Evolutionary conservation across 1,284 basidiomycete species (phyloP).

Genomic region (Apiotrichum gamsii): DNA sequence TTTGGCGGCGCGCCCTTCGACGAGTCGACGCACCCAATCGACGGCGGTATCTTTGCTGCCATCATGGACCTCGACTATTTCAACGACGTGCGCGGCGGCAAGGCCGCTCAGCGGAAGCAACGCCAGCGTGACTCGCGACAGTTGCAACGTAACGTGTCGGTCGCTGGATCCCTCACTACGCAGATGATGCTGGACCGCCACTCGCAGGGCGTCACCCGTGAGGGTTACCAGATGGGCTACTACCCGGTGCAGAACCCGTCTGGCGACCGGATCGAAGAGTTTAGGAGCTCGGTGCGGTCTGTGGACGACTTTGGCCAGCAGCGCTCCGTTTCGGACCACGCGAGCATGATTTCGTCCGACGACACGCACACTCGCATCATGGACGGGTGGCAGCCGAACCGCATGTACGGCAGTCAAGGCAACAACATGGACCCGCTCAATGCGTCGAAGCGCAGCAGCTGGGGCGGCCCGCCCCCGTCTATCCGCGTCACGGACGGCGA

Average conservation of each 20-base stretch:
- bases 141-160: conserved; percentile 40
- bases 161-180: conserved; percentile 39
- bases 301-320: conserved; percentile 10
- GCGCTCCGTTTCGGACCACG: conserved; percentile 9
- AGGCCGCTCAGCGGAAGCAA: conserved; percentile 53
- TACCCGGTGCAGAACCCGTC: conserved; percentile 11
- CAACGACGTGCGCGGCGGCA: conserved; percentile 65
- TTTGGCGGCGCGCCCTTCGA: conserved; percentile 76
- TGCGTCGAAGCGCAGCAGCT: conserved; percentile 2
- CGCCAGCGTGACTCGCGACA: conserved; percentile 38
- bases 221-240: conserved; percentile 14
- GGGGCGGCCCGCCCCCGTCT: conserved; percentile 12
- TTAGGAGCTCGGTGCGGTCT: neutral
- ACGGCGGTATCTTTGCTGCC: conserved; percentile 78
- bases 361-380: conserved; percentile 30
- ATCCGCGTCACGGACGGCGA: conserved; percentile 23
- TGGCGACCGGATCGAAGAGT: conserved; percentile 2
- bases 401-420: too few relatives aligned
- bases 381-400: conserved; percentile 26
- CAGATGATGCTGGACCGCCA: conserved; percentile 48
- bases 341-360: conserved; percentile 16
- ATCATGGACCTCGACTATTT: conserved; percentile 50
- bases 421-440: too few relatives aligned
- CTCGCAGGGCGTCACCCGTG: conserved; percentile 34
- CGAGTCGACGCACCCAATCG: conserved; percentile 67